A percentile compares a stretch with the other conserved stretches of the same genome.
Evolutionary conservation across 2,329 filamentous ascomycete genomes (phyloP).

Genomic region (Knoxdaviesia proteae): DNA sequence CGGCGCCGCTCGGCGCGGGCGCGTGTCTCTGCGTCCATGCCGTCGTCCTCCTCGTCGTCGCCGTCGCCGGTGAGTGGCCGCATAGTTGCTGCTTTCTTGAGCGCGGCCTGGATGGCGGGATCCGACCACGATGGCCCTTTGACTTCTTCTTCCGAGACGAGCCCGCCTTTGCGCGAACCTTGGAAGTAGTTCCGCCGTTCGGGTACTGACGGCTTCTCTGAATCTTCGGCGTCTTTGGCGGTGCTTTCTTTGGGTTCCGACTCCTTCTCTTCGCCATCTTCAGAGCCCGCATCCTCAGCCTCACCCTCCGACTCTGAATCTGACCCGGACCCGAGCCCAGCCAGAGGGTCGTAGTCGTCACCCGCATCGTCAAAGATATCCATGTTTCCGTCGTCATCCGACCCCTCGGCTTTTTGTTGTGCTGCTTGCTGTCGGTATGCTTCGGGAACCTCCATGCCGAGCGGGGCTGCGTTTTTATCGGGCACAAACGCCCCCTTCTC

Average conservation of each 20-base stretch:
- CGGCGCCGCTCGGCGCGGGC: constrained; percentile 48
- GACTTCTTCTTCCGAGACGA: constrained; percentile 29
- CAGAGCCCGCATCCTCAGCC: constrained; percentile 11
- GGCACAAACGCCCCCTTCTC: constrained; percentile 27
- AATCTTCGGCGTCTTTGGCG: constrained; percentile 7
- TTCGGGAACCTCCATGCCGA: constrained; percentile 47
- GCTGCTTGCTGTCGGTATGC: constrained; percentile 26
- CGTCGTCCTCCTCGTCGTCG: constrained; percentile 16
- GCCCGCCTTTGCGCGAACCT: constrained; percentile 27
- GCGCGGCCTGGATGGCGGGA: constrained; percentile 58
- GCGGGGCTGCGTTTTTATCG: constrained; percentile 31
- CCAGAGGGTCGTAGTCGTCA: constrained; percentile 47
- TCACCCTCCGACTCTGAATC: constrained; percentile 21
- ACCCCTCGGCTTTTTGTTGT: constrained; percentile 20
- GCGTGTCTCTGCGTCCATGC: constrained; percentile 21
- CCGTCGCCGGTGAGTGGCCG: constrained; percentile 21
- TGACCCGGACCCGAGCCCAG: constrained; percentile 23
- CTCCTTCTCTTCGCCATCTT: constrained; percentile 6
- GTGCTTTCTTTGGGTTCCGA: constrained; percentile 7
- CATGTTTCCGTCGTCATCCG: constrained; percentile 32
- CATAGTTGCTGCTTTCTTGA: constrained; percentile 63
- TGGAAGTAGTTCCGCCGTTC: constrained; percentile 42
- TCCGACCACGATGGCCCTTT: constrained; percentile 43
- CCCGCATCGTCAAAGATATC: constrained; percentile 47
- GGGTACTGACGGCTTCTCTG: constrained; percentile 8